phyloP scores from a whole-genome alignment of 2,329 filamentous ascomycete genomes.

The Penicillium sp. region DNA sequence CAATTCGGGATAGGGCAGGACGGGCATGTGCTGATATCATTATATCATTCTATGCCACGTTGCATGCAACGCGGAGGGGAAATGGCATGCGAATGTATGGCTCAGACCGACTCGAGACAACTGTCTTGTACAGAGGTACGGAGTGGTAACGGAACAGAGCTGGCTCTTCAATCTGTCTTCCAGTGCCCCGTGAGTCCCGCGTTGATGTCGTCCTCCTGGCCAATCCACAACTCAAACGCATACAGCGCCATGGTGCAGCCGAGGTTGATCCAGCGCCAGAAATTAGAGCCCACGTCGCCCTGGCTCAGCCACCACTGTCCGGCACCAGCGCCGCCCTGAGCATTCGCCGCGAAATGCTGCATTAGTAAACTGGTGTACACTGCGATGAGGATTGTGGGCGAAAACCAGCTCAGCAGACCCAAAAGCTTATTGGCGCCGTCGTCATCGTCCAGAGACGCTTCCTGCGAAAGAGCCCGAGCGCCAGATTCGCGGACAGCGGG shows the following conservation, averaged over 20 bases:
- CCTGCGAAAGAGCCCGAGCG: slow-evolving; percentile 74
- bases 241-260: slow-evolving; percentile 86
- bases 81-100: too few species aligned
- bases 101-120: too few species aligned
- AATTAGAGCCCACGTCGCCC: slow-evolving; percentile 77
- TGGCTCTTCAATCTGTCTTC: slow-evolving; percentile 75
- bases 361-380: slow-evolving; percentile 94
- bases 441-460: slow-evolving; percentile 78
- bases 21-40: too few species aligned
- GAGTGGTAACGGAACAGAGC: too few species aligned
- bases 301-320: slow-evolving; percentile 80
- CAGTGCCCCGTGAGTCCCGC: slow-evolving; percentile 72
- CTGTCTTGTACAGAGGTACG: too few species aligned
- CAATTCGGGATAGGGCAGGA: too few species aligned
- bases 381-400: slow-evolving; percentile 86
- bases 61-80: too few species aligned
- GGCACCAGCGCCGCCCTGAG: slow-evolving; percentile 51
- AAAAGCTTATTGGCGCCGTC: slow-evolving; percentile 77
- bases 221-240: slow-evolving; percentile 82
- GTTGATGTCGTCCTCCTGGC: slow-evolving; percentile 68
- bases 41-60: too few species aligned
- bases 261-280: slow-evolving; percentile 92
- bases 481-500: slow-evolving; percentile 86
- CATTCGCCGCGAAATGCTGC: slow-evolving; percentile 84
- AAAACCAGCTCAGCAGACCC: slow-evolving; percentile 87